These are phyloP conservation scores for Sutorius eximius DNA, from an alignment of 1,284 basidiomycete genomes.

Conservation along the genomic window DNA sequence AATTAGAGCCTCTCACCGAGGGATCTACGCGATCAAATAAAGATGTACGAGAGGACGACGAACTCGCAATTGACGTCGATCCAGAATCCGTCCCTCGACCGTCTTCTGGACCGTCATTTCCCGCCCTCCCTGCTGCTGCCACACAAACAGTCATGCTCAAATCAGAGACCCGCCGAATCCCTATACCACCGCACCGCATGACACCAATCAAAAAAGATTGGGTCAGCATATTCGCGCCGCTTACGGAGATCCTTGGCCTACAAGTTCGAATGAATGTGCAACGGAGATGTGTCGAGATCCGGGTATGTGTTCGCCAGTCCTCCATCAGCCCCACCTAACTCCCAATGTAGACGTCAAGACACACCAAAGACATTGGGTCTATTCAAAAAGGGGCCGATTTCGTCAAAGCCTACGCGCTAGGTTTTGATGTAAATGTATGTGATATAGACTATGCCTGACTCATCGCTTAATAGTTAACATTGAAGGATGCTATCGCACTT, in stretches of 20 bases:
- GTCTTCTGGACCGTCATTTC: constrained; percentile 60
- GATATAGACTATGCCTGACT: not conserved
- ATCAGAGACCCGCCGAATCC: constrained; percentile 79
- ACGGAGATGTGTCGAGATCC: constrained; percentile 86
- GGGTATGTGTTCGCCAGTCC: constrained; percentile 54
- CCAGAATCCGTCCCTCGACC: constrained; percentile 41
- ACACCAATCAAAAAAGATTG: constrained; percentile 97
- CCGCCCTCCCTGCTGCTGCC: constrained; percentile 59
- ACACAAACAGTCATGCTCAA: constrained; percentile 55
- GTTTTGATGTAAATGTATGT: constrained; percentile 89
- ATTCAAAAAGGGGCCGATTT: constrained; percentile 99
- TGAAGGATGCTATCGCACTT: constrained; percentile 91
- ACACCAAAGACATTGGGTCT: constrained; percentile 88
- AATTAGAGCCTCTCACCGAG: constrained; percentile 16
- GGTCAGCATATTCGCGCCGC: constrained; percentile 94
- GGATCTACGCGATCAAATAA: constrained; percentile 3
- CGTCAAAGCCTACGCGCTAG: constrained; percentile 91
- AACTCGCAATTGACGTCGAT: constrained; percentile 62
- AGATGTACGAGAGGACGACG: constrained; percentile 47
- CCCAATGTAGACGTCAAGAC: constrained; percentile 79
- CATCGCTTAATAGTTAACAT: constrained; percentile 2
- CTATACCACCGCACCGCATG: constrained; percentile 96
- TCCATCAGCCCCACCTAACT: constrained; percentile 6
- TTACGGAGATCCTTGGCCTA: constrained; percentile 91
- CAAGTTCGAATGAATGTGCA: constrained; percentile 97